Evolutionary conservation across 1,284 basidiomycete genomes (phyloP), one percentile per base, ranked within the genome.

Genomic region (Tylopilus sp.): DNA sequence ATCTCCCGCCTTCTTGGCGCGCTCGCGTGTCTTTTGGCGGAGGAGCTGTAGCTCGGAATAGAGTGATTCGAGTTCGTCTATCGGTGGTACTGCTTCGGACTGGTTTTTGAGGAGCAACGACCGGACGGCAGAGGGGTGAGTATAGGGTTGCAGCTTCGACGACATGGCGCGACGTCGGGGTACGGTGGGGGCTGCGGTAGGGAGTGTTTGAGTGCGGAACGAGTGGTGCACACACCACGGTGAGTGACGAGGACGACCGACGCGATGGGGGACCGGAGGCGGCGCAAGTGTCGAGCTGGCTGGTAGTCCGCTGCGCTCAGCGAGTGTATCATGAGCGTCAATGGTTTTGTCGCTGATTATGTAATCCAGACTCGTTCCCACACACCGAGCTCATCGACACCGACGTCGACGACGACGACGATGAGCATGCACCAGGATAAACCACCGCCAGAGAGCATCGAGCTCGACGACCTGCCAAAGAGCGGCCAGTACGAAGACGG

Each of bases 51-150:
- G 75, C 59, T 88, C 82, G 21, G 71, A 59, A 25, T 82, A 77
- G 12, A 91, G 75, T 25, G 67, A 58, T 52, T 88, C 81, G 43
- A 92, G 80, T 41, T 91, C 89, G 49, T 86, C 81, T 19, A 82
- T 77, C 11, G 77, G 72, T 3, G 90, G 89, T 13, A 91, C 73
- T 12, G 75, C 67, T 44, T 87, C 84, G 48, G 82, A 73, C 5
- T 75, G 74, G 56, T 72, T 77, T 69, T 78, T 82, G 62, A 85
- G 69, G 46, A 88, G 68, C 49, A 72, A 60, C 37, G 82, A 83
- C 52, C 74, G 76, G 54, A 79, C 73, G 55, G 67, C 57, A 12
- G 73, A 64, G 43, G 75, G 75, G 40, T 65, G 61, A 51, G 66
- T 54, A 66, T 74, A 85, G 44, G 65, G 66, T 49, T 70, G 64